These are phyloP conservation scores for Fusarium udum DNA, from an alignment of 2,329 filamentous ascomycete genomes.

Conservation along the genomic window DNA sequence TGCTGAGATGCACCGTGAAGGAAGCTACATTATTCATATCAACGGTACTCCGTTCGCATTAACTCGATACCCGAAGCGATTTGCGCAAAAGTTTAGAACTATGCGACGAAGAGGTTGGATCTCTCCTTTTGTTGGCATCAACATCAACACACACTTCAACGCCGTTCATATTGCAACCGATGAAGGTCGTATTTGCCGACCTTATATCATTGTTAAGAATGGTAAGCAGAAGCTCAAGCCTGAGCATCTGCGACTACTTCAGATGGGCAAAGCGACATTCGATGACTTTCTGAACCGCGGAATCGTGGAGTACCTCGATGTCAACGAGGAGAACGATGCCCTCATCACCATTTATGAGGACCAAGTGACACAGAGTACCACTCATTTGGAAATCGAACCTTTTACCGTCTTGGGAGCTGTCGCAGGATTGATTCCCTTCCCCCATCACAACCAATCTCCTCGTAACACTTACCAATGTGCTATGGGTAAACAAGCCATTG, in stretches of 20 bases:
- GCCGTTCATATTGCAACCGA: constrained; percentile 96
- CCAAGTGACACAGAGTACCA: constrained; percentile 83
- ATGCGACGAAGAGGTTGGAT: constrained; percentile 90
- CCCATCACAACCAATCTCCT: constrained; percentile 98
- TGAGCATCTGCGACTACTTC: constrained; percentile 81
- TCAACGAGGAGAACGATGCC: constrained; percentile 98
- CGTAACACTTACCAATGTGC: constrained; percentile 99
- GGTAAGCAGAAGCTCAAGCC: constrained; percentile 81
- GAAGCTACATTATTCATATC: constrained; percentile 89
- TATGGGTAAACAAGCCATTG: constrained; percentile 99
- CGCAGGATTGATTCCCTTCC: constrained; percentile 95
- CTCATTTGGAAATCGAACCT: constrained; percentile 96
- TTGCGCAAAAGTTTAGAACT: constrained; percentile 84
- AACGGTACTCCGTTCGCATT: constrained; percentile 94
- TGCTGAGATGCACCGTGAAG: constrained; percentile 84
- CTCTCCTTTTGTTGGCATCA: constrained; percentile 95
- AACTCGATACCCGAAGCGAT: constrained; percentile 85
- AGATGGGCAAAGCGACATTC: constrained; percentile 86
- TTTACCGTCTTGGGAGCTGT: constrained; percentile 97
- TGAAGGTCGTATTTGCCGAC: constrained; percentile 94
- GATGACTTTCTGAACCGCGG: constrained; percentile 93
- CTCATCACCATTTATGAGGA: constrained; percentile 91
- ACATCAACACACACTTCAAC: constrained; percentile 91
- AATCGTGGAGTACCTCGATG: constrained; percentile 94
- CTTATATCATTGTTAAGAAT: constrained; percentile 94